phyloP scores from a whole-genome alignment of 345 rosid genomes.

The Nephelium lappaceum region DNA sequence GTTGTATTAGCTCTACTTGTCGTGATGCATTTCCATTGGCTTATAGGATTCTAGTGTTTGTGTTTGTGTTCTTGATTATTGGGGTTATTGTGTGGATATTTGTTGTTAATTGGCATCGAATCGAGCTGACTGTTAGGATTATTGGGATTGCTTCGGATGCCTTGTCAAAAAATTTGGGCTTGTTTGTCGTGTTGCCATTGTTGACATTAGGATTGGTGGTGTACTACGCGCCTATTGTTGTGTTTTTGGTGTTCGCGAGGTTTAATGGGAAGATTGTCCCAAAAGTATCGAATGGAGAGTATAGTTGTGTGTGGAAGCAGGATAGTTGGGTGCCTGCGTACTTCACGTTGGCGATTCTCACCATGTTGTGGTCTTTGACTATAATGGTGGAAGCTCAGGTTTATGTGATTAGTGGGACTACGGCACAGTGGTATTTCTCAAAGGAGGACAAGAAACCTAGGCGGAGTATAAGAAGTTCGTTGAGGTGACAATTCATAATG shows the following conservation, averaged over 20 bases:
- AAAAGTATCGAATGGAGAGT: constrained; percentile 51
- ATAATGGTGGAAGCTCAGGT: constrained; percentile 78
- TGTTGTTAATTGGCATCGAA: constrained; percentile 77
- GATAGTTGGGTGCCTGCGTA: constrained; percentile 96
- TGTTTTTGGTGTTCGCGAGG: constrained; percentile 78
- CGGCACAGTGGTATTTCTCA: constrained; percentile 88
- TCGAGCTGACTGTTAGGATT: constrained; percentile 73
- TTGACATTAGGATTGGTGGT: constrained; percentile 57
- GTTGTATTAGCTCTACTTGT: constrained; percentile 73
- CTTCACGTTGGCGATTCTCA: constrained; percentile 70
- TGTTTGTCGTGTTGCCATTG: constrained; percentile 67
- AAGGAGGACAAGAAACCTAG: constrained; percentile 70
- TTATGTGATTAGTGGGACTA: constrained; percentile 82
- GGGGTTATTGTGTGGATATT: constrained; percentile 79
- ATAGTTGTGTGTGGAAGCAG: constrained; percentile 79
- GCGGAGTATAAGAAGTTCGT: constrained; percentile 68
- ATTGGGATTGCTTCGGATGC: constrained; percentile 87
- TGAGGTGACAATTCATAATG: constrained; percentile 54
- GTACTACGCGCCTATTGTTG: constrained; percentile 73
- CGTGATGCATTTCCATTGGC: constrained; percentile 63
- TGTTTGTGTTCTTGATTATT: constrained; percentile 64
- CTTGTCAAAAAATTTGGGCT: constrained; percentile 65
- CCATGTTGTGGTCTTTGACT: constrained; percentile 92
- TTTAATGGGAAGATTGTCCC: constrained; percentile 75
- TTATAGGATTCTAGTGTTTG: constrained; percentile 69